phyloP scores from a whole-genome alignment of 2,329 filamentous ascomycete species.

The Epichloe typhina region DNA sequence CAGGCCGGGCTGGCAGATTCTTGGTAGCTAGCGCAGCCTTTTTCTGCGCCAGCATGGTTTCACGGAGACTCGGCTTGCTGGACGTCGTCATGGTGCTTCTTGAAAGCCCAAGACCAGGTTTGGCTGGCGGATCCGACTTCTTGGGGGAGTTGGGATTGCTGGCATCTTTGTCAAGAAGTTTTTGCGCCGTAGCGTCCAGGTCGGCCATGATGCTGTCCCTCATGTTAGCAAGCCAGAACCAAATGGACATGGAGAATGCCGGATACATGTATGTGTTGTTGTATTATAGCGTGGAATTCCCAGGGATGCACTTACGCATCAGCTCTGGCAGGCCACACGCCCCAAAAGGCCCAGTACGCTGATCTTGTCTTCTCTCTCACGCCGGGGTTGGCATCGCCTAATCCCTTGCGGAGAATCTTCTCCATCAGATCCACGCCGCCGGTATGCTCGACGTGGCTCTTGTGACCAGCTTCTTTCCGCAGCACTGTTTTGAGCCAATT shows the following conservation, averaged over 20 bases:
- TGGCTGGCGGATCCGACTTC: constrained; percentile 31
- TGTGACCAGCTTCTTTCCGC: constrained; percentile 64
- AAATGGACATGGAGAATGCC: no score
- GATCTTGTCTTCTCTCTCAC: constrained; percentile 77
- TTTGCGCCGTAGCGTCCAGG: constrained; percentile 67
- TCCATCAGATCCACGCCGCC: constrained; percentile 75
- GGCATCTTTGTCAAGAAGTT: constrained; percentile 68
- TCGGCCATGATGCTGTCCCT: constrained; percentile 55
- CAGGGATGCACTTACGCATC: constrained; percentile 43
- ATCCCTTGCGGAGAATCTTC: constrained; percentile 77
- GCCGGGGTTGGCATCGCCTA: constrained; percentile 79
- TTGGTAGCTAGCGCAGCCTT: constrained; percentile 38
- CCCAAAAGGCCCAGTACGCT: constrained; percentile 75
- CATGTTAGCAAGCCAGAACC: constrained; percentile 10
- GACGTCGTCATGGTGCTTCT: constrained; percentile 45
- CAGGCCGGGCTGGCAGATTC: constrained; percentile 43
- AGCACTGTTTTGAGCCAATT: constrained; percentile 78
- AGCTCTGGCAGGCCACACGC: constrained; percentile 64
- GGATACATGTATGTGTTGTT: no score
- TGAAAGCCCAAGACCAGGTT: constrained; percentile 47
- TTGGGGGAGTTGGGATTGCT: constrained; percentile 64
- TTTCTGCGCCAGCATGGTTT: constrained; percentile 79
- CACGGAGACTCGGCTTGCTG: constrained; percentile 57
- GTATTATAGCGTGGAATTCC: background rate
- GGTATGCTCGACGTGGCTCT: constrained; percentile 68